Conservation (phyloP, 208 protist genomes). For the Crithidia expoeki region DNA sequence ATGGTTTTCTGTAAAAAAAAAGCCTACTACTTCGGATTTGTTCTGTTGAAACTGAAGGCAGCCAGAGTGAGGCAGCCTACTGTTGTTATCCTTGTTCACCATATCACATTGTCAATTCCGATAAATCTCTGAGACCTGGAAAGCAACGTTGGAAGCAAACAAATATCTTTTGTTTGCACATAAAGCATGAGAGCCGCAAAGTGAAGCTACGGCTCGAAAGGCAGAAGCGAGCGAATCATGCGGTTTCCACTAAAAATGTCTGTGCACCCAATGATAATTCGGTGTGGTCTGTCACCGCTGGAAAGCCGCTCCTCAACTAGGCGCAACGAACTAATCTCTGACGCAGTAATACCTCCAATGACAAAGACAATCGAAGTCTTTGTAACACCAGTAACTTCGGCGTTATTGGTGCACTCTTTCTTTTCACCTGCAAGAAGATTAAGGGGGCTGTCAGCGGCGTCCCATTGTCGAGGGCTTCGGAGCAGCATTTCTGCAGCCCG, state of each 20-base stretch:
- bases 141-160: too few relatives aligned
- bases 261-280: slow-evolving; percentile 65
- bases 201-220: slow-evolving; percentile 38
- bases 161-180: neutral
- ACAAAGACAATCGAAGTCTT: slow-evolving; percentile 88
- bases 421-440: slow-evolving; percentile 60
- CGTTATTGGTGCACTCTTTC: slow-evolving; percentile 51
- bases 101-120: too few relatives aligned
- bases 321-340: slow-evolving; percentile 92
- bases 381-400: slow-evolving; percentile 35
- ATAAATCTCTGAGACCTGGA: too few relatives aligned
- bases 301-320: slow-evolving; percentile 71
- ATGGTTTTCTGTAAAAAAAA: too few relatives aligned
- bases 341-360: slow-evolving; percentile 92
- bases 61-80: too few relatives aligned
- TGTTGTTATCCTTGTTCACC: too few relatives aligned
- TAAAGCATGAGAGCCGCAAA: neutral
- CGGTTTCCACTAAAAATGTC: slow-evolving; percentile 67
- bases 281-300: slow-evolving; percentile 39
- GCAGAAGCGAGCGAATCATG: slow-evolving; percentile 57
- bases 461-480: slow-evolving; percentile 46
- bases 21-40: too few relatives aligned
- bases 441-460: slow-evolving; percentile 34
- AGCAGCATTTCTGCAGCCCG: slow-evolving; percentile 59
- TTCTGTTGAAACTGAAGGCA: too few relatives aligned